Evolutionary conservation across 495 filamentous ascomycete genomes (phyloP).

Genomic region (Bombardia bombarda): DNA sequence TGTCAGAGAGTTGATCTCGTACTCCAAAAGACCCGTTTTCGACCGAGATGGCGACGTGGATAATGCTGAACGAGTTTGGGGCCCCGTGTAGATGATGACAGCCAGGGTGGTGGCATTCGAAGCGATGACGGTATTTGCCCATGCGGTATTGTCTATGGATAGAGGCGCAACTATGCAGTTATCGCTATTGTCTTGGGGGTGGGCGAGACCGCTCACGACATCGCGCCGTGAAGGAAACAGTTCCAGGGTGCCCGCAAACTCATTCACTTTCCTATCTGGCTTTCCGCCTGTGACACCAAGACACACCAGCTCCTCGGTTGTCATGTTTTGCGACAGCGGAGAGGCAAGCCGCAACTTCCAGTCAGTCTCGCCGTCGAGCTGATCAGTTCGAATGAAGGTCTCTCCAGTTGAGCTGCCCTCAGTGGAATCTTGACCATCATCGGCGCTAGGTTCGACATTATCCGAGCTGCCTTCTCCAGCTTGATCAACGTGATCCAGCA

Average conservation of each 20-base stretch:
- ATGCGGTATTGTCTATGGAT: conserved; percentile 94
- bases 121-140: conserved; percentile 96
- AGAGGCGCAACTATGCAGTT: conserved; percentile 55
- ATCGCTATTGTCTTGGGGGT: conserved; percentile 19
- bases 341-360: conserved; percentile 95
- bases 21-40: conserved; percentile 87
- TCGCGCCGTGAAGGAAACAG: conserved; percentile 38
- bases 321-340: conserved; percentile 66
- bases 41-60: conserved; percentile 87
- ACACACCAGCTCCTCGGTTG: conserved; percentile 58
- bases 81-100: conserved; percentile 87
- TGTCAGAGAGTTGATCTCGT: conserved; percentile 95
- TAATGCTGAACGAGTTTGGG: conserved; percentile 87
- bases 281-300: conserved; percentile 76
- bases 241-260: conserved; percentile 82
- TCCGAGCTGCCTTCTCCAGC: conserved; percentile 18
- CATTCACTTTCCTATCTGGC: conserved; percentile 86
- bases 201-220: conserved; percentile 16
- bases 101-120: conserved; percentile 82
- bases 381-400: conserved; percentile 95
- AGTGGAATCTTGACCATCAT: conserved; percentile 5
- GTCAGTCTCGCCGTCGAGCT: conserved; percentile 96
- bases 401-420: conserved; percentile 54
- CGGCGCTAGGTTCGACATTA: not conserved
- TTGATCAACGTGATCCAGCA: conserved; percentile 32